Evolutionary conservation across 106 monocot species (phyloP), one percentile per base, ranked within the genome.

Genomic region (Vanilla planifolia): DNA sequence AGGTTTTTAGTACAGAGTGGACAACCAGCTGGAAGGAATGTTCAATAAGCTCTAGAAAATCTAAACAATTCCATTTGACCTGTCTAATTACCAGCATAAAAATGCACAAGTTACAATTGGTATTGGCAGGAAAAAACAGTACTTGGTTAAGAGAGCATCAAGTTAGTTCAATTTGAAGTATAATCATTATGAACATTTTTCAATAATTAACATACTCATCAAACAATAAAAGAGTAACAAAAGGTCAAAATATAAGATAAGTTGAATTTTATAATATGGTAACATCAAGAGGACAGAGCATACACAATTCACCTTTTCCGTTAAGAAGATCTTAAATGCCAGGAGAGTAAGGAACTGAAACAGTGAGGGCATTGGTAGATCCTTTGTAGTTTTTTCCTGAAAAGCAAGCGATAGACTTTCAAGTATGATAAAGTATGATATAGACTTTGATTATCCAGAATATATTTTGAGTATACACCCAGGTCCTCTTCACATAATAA

Each of bases 331-430:
- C 66, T 81, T 88, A 63, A 93, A 88, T 58, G 92, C 92, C 63
- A 93, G 61, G 37, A 93, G 63, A 65, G 81, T 79, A 22, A 93
- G 73, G 66, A 93, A 93, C 55, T 85, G 88, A 59, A 93, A 93
- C n/a, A 84, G 59, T 20, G 80, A 61, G 32, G 92, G 92, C 92
- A 93, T 84, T 21, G 62, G 80, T 40, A 84, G 37, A 71, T 74
- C 84, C 28, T 81, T 66, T 36, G 27, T 61, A 59, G 33, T 17
- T 60, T 88, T 81, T 61, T 66, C 84, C 92, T 93, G 81, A 61
- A 78, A 74, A 68, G 61, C 15, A 43, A 63, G 55, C 1, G 48
- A 48, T 44, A 30, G 51, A 19, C 19, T 43, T 56, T 57, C 9
- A 35, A n/a, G n/a, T n/a, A n/a, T n/a, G n/a, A n/a, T n/a, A n/a